A percentile compares a stretch with the other conserved stretches of the same genome.
Evolutionary conservation across 148 eudicot species (phyloP).

Genomic region (Cornus suecica): DNA sequence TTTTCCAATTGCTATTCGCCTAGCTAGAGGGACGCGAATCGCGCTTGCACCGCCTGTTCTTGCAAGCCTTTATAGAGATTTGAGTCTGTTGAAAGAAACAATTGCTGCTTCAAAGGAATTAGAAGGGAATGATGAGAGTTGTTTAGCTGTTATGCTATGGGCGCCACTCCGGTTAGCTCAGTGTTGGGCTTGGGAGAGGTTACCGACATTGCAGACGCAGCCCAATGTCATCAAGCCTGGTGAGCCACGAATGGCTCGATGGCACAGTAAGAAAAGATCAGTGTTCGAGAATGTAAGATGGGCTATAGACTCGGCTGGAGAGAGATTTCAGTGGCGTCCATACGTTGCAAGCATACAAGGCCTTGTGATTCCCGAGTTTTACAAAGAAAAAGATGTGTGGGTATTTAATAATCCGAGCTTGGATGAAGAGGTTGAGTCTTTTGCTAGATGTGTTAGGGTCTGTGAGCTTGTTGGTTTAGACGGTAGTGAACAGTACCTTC

Average conservation of each 20-base stretch:
- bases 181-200: neutral
- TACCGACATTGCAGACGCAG: neutral
- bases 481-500: slow-evolving; percentile 15
- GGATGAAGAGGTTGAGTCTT: slow-evolving; percentile 4
- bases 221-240: neutral
- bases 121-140: neutral
- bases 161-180: neutral
- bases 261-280: neutral
- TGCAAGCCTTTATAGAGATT: neutral
- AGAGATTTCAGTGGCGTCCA: neutral
- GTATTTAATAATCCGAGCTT: slow-evolving; percentile 5
- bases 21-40: too few species aligned
- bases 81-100: neutral
- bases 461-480: slow-evolving; percentile 17
- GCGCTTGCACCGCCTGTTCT: neutral
- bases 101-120: neutral
- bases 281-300: neutral
- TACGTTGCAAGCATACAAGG: neutral
- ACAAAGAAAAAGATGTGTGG: slow-evolving; percentile 9
- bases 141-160: neutral
- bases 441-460: slow-evolving; percentile 8
- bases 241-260: neutral
- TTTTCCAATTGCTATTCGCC: neutral
- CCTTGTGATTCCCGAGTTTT: slow-evolving; percentile 7
- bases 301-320: neutral